Percentiles rank a stretch among this genome's conserved stretches.
Evolutionary conservation across 2,329 filamentous ascomycete species (phyloP).

Genomic region (Colletotrichum truncatum): DNA sequence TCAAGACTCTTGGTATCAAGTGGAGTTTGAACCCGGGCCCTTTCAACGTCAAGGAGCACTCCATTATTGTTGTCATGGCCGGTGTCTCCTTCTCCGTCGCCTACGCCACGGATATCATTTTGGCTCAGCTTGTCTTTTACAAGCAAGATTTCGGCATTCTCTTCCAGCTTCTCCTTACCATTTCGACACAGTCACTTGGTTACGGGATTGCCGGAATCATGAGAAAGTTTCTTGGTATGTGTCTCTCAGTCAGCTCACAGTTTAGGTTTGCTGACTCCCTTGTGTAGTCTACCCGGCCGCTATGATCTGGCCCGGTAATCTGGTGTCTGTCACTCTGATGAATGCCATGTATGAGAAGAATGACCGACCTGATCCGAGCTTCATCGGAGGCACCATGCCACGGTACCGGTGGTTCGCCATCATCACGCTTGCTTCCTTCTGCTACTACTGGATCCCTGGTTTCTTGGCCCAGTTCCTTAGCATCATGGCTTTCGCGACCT

Average conservation of each 20-base stretch:
- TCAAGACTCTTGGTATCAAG: conserved; percentile 60
- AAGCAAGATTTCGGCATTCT: conserved; percentile 73
- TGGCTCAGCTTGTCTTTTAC: conserved; percentile 78
- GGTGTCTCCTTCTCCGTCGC: conserved; percentile 75
- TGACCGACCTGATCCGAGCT: conserved; percentile 56
- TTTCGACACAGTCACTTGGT: conserved; percentile 75
- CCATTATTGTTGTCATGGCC: conserved; percentile 76
- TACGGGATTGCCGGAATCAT: conserved; percentile 77
- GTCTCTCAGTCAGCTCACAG: not conserved
- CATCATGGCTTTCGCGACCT: conserved; percentile 76
- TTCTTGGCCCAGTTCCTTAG: conserved; percentile 76
- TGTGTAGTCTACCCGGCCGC: conserved; percentile 67
- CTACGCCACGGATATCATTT: conserved; percentile 78
- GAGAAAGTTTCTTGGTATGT: conserved; percentile 67
- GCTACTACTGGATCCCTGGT: conserved; percentile 76
- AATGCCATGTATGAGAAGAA: conserved; percentile 76
- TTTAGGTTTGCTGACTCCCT: not conserved
- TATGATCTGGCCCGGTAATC: conserved; percentile 78
- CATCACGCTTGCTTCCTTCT: conserved; percentile 64
- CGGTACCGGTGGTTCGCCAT: conserved; percentile 72
- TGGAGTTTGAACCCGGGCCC: conserved; percentile 73
- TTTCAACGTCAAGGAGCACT: conserved; percentile 77
- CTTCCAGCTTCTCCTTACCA: conserved; percentile 73
- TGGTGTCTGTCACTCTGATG: conserved; percentile 74
- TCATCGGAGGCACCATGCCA: conserved; percentile 72